Evolutionary conservation across 345 rosid species (phyloP).

Genomic region (Viola odorata): DNA sequence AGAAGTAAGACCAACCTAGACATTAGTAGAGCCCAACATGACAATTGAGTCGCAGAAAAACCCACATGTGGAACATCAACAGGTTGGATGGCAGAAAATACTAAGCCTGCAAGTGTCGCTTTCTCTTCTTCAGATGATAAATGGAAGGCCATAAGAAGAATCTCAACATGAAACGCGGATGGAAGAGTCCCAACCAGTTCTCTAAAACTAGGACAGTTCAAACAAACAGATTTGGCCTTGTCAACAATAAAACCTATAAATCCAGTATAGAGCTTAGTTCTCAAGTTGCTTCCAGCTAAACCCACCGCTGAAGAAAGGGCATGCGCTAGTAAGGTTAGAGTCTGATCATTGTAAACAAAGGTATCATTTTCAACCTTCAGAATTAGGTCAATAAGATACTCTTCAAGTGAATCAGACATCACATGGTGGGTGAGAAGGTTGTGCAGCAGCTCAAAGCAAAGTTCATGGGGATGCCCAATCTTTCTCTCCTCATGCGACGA

Average conservation of each 20-base stretch:
- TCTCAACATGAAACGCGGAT: slow-evolving; percentile 78
- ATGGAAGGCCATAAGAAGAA: slow-evolving; percentile 88
- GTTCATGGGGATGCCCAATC: slow-evolving; percentile 41
- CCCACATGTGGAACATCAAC: slow-evolving; percentile 38
- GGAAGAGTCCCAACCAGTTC: slow-evolving; percentile 73
- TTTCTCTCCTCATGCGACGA: slow-evolving; percentile 55
- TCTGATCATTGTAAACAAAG: slow-evolving; percentile 63
- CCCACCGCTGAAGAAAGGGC: slow-evolving; percentile 56
- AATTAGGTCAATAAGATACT: slow-evolving; percentile 64
- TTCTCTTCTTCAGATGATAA: slow-evolving; percentile 72
- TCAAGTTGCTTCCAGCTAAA: slow-evolving; percentile 58
- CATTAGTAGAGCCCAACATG: slow-evolving; percentile 80
- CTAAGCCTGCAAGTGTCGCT: slow-evolving; percentile 45
- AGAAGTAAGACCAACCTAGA: slow-evolving; percentile 80
- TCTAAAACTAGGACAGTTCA: slow-evolving; percentile 46
- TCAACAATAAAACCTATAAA: slow-evolving; percentile 55
- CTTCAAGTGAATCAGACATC: slow-evolving; percentile 62
- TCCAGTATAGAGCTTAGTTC: slow-evolving; percentile 50
- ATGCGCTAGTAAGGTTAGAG: slow-evolving; percentile 68
- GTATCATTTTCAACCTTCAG: slow-evolving; percentile 60
- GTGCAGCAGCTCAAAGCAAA: slow-evolving; percentile 66
- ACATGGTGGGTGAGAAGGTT: slow-evolving; percentile 54
- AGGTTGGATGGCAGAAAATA: slow-evolving; percentile 45
- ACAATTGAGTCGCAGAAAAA: slow-evolving; percentile 41
- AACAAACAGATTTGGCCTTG: slow-evolving; percentile 44